Base-by-base conservation (phyloP, 257 asterid genomes). In the Ballota nigra region DNA sequence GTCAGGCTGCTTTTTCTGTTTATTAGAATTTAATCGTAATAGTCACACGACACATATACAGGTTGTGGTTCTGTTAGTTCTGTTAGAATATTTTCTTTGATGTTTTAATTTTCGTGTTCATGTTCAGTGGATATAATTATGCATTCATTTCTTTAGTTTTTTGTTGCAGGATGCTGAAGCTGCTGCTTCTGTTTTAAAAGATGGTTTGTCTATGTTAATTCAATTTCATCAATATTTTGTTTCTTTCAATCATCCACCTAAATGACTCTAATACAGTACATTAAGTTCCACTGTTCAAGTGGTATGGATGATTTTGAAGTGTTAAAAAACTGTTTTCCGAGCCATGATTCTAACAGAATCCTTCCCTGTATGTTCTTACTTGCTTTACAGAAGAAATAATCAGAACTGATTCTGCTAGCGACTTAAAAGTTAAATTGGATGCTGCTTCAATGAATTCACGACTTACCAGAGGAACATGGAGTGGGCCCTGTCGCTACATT, bases 391-490 rank as follows among this genome's bases (percentile, higher is more conserved):
- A 94, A 51, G 78, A 85, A 59, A 78, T 93, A 23, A 73, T 91
- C 12, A 78, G 69, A 24, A 79, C 91, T 63, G 84, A 73, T 63
- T 85, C 95, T 40, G 68, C 73, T 23, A 63, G 74, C 10, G 93
- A 88, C 60, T 45, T 88, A 69, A 83, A 80, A 71, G 23, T 11
- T 1, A 91, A 77, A 77, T 52, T 89, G 73, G 67, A 59, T 18
- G 94, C 89, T 34, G 88, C 96, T 34, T 45, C 82, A 7, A 80
- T 52, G 68, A 51, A 78, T 47, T 85, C 88, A 0, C 84, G 85
- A 22, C 86, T 93, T 6, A 79, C 89, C 85, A 92, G 90, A 0
- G 95, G 92, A n/a, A 78, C 85, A 12, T 90, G 95, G 97, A 85
- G 96, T 45, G 95, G 95, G 20, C 97, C 97, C 15, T 92, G 96